These are phyloP conservation scores for Friedmanniomyces simplex DNA, from an alignment of 495 filamentous ascomycete genomes.

Conservation along the genomic window DNA sequence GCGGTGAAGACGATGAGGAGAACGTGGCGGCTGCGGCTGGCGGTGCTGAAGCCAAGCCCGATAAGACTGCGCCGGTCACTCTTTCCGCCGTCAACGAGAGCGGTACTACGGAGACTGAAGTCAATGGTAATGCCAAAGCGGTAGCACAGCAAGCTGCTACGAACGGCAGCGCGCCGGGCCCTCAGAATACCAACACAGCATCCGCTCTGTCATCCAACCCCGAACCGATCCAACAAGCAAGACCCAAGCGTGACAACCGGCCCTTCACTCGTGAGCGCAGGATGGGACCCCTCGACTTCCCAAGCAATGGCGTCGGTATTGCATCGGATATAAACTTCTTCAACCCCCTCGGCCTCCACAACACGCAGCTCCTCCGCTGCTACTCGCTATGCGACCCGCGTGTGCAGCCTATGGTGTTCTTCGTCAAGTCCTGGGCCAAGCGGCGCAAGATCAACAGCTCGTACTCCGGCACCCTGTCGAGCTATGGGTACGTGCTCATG, in stretches of 20 bases:
- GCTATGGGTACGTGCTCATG: conserved; percentile 86
- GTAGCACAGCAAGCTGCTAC: neutral
- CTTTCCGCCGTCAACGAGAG: neutral
- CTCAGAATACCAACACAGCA: neutral
- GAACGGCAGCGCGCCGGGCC: neutral
- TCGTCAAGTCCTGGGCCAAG: conserved; percentile 79
- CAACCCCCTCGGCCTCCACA: conserved; percentile 65
- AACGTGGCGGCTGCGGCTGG: neutral
- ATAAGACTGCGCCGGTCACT: too few species aligned
- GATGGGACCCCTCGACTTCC: conserved; percentile 56
- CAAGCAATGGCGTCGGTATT: conserved; percentile 56
- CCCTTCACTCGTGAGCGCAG: conserved; percentile 39
- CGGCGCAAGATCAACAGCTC: conserved; percentile 66
- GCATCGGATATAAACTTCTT: conserved; percentile 82
- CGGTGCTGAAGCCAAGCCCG: neutral
- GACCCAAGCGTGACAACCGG: conserved; percentile 2
- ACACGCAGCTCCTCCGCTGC: conserved; percentile 65
- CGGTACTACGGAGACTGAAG: neutral
- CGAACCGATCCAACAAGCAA: neutral
- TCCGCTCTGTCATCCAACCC: too few species aligned
- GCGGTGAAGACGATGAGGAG: conserved; percentile 17
- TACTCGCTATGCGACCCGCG: conserved; percentile 65
- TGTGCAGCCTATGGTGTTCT: conserved; percentile 63
- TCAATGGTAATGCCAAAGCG: neutral
- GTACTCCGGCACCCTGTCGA: conserved; percentile 72